Percentiles rank a stretch among this genome's conserved stretches.
These are phyloP conservation scores for Globisporangium barbulae DNA, from an alignment of 352 stramenopile species.

Conservation along the genomic window DNA sequence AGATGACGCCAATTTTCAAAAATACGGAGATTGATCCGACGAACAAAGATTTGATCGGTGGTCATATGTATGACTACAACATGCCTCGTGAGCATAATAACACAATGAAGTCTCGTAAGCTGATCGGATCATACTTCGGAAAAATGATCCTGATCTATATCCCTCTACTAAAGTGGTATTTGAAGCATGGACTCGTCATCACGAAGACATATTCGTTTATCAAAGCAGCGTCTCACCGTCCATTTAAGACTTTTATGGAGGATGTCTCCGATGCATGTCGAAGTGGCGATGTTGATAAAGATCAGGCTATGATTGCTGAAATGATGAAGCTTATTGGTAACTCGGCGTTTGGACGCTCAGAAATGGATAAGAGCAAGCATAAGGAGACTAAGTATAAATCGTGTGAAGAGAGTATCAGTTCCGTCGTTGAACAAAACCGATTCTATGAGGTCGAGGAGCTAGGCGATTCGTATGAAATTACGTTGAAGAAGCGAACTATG, in stretches of 20 bases:
- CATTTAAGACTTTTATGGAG: slow-evolving; percentile 19
- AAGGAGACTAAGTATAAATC: slow-evolving; percentile 18
- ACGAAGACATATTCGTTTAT: slow-evolving; percentile 26
- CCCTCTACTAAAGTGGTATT: slow-evolving; percentile 35
- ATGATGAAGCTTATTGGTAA: slow-evolving; percentile 22
- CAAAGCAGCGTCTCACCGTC: slow-evolving; percentile 14
- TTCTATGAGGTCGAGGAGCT: slow-evolving; percentile 17
- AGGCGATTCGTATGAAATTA: slow-evolving; percentile 16
- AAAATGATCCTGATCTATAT: slow-evolving; percentile 34
- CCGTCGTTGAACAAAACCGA: slow-evolving; percentile 10
- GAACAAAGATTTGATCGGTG: slow-evolving; percentile 22
- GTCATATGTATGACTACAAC: slow-evolving; percentile 30
- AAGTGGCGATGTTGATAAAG: slow-evolving; percentile 23
- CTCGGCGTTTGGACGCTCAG: slow-evolving; percentile 15
- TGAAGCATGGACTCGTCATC: slow-evolving; percentile 24
- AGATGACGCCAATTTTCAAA: slow-evolving; percentile 43
- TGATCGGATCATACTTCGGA: slow-evolving; percentile 35
- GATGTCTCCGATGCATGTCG: slow-evolving; percentile 25
- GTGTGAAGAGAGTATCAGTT: slow-evolving; percentile 6
- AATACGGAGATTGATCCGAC: slow-evolving; percentile 23
- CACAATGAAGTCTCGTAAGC: slow-evolving; percentile 16
- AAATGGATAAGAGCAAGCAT: slow-evolving; percentile 19
- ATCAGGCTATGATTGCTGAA: slow-evolving; percentile 14
- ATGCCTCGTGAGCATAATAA: neutral
- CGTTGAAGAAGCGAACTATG: slow-evolving; percentile 11